These are phyloP conservation scores for Trichoderma citrinoviride DNA, from an alignment of 2,329 filamentous ascomycete genomes.

Conservation along the genomic window DNA sequence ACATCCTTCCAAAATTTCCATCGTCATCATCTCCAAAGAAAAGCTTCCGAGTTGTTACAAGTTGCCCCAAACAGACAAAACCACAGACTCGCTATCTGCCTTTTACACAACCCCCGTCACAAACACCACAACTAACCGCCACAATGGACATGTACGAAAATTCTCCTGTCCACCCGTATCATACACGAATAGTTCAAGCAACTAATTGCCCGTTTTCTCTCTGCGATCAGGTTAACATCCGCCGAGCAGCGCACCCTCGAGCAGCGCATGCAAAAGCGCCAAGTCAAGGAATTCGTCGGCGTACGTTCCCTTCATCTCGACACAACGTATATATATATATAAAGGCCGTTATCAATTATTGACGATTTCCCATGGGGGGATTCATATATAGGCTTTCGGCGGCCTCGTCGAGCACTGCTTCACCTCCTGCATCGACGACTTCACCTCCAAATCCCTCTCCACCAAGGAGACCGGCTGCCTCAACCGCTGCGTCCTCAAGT, in stretches of 20 bases:
- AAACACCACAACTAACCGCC: conserved; percentile 21
- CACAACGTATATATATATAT: background rate
- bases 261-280: conserved; percentile 92
- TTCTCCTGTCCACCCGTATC: too few relatives aligned
- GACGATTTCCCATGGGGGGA: too few relatives aligned
- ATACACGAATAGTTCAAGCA: background rate
- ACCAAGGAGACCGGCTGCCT: conserved; percentile 88
- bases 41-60: background rate
- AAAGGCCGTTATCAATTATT: too few relatives aligned
- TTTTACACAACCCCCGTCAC: too few relatives aligned
- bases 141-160: conserved; percentile 33
- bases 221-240: conserved; percentile 56
- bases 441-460: conserved; percentile 92
- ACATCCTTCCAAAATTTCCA: conserved; percentile 22
- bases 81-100: too few relatives aligned
- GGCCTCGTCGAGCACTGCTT: conserved; percentile 78
- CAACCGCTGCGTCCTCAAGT: conserved; percentile 93
- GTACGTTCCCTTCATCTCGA: conserved; percentile 58
- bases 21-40: conserved; percentile 14
- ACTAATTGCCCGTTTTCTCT: background rate
- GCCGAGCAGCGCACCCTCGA: conserved; percentile 91
- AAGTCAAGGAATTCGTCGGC: conserved; percentile 98
- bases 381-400: conserved; percentile 37
- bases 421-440: conserved; percentile 95
- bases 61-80: background rate